Conservation (phyloP, 2,329 filamentous ascomycete species). For the Monosporascus sp. region DNA sequence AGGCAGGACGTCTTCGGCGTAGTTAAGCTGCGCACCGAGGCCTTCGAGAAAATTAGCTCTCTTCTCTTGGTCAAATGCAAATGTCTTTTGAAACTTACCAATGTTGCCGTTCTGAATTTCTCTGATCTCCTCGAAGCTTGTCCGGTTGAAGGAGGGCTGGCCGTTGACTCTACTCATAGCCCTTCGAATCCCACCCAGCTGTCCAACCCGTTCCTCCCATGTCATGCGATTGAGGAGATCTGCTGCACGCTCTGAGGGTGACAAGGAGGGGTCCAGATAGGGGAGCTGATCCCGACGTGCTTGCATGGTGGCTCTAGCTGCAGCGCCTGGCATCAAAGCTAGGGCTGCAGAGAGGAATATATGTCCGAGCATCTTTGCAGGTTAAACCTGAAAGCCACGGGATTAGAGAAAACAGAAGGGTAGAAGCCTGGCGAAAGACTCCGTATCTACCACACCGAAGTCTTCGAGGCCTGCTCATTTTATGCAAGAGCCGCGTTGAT, state of each 20-base stretch:
- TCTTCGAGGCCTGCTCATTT: too few relatives aligned
- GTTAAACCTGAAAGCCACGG: too few relatives aligned
- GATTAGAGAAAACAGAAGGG: too few relatives aligned
- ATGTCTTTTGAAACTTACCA: slow-evolving; percentile 1
- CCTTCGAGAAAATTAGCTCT: slow-evolving; percentile 6
- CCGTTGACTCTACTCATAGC: slow-evolving; percentile 2
- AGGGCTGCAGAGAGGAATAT: too few relatives aligned
- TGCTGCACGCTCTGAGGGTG: slow-evolving; percentile 6
- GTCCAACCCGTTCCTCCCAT: slow-evolving; percentile 12
- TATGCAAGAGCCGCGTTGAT: too few relatives aligned
- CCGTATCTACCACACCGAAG: too few relatives aligned
- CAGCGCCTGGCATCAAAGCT: too few relatives aligned
- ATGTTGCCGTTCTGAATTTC: slow-evolving; percentile 10
- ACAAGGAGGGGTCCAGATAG: slow-evolving; percentile 1
- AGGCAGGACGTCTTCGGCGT: slow-evolving; percentile 21
- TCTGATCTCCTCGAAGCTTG: slow-evolving; percentile 4
- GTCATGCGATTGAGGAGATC: slow-evolving; percentile 11
- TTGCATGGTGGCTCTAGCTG: not conserved
- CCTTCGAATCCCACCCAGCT: slow-evolving; percentile 10
- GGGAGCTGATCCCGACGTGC: not conserved
- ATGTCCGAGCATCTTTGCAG: too few relatives aligned
- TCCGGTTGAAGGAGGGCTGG: slow-evolving; percentile 7
- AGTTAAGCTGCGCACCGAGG: slow-evolving; percentile 23
- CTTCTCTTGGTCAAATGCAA: not conserved
- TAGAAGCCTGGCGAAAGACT: too few relatives aligned